Base-by-base conservation (phyloP, 2,329 filamentous ascomycete species). In the Emericellopsis cladophorae region DNA sequence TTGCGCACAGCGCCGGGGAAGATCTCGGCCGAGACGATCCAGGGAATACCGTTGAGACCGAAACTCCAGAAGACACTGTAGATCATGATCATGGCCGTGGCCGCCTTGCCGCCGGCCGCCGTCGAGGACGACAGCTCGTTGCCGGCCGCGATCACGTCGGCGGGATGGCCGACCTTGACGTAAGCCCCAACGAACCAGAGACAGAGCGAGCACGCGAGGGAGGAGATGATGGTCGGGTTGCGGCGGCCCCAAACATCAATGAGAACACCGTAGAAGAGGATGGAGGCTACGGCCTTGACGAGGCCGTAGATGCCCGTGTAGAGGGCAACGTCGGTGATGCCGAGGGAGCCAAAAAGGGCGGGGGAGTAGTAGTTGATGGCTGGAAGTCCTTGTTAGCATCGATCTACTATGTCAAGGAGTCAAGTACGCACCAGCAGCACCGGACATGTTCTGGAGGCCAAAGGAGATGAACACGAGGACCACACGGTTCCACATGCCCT, bases 41-140 rank as follows among this genome's bases (percentile, higher is more conserved):
- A 67, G 9, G 65, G 64, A 21, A 66, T 64, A 22, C 64, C 64
- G 45, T 68, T 66, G 2, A 64, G 53, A 37, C 64, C 64, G 42
- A 61, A 66, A 2, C 61, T 64, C 61, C 61, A 67, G 46, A 73
- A 72, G 36, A 72, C 60, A 2, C 63, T 70, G 46, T 73, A 74
- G 1, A 74, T 56, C 57, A 74, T 74, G 21, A 75, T 66, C 50
- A 68, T 69, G 3, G 69, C 70, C 26, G 70, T 73, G 7, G 71
- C 70, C 12, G 70, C 61, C 43, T 68, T 65, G 0, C 70, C 72
- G 42, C 68, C 69, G 4, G 63, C 65, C 4, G 53, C 52, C 0
- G 61, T 65, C 0, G 61, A 64, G 7, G 61, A 52, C 1, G 66
- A 65, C 6, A 61, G 56, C 2, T 65, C 51, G 11, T 57, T 54